Evolutionary conservation across 163 green algal species (phyloP).

Genomic region (Chlamydomonas reinhardtii): DNA sequence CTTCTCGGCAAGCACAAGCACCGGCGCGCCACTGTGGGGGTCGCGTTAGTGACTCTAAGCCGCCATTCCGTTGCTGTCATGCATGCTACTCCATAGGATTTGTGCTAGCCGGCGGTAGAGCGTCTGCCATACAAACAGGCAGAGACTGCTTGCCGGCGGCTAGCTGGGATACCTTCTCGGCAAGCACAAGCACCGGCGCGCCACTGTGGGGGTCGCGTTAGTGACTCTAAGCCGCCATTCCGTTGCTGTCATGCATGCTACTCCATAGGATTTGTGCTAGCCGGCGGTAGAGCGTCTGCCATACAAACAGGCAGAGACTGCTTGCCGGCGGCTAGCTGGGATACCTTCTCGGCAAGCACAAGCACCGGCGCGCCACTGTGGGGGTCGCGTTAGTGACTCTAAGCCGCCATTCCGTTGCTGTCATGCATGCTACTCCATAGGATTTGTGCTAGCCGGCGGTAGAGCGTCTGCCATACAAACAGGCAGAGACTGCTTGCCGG

Average conservation of each 20-base stretch:
- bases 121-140: neutral
- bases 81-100: neutral
- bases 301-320: neutral
- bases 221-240: neutral
- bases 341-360: neutral
- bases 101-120: neutral
- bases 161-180: neutral
- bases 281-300: too few species aligned
- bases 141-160: too few species aligned
- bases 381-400: conserved; percentile 17
- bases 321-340: too few species aligned
- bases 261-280: too few species aligned
- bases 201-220: neutral
- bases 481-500: too few species aligned
- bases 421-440: neutral
- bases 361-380: conserved; percentile 24
- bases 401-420: neutral
- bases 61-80: neutral
- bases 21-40: conserved; percentile 1
- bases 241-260: too few species aligned
- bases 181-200: neutral
- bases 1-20: conserved; percentile 20
- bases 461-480: neutral
- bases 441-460: neutral
- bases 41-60: conserved; percentile 27